phyloP scores from a whole-genome alignment of 345 rosid genomes.

The Trapa incisa region DNA sequence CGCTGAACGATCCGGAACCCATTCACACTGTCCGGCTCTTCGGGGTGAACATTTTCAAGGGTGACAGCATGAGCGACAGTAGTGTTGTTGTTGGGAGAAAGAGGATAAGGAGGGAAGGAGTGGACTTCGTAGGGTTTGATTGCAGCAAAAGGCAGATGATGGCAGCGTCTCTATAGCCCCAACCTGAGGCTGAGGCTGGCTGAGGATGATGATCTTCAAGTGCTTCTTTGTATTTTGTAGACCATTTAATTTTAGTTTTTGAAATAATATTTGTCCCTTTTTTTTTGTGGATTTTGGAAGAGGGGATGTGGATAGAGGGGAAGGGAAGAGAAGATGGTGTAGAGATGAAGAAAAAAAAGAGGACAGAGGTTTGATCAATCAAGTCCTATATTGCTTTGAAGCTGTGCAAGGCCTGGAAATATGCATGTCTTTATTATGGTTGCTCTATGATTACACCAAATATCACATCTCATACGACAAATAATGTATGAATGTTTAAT shows the following conservation, averaged over 20 bases:
- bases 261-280: not conserved
- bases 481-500: too few relatives aligned
- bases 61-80: constrained; percentile 19
- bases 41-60: constrained; percentile 71
- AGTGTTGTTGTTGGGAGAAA: constrained; percentile 21
- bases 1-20: constrained; percentile 16
- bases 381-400: constrained; percentile 1
- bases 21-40: constrained; percentile 60
- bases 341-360: not conserved
- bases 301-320: not conserved
- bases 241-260: not conserved
- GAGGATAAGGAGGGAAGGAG: constrained; percentile 49
- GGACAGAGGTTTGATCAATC: not conserved
- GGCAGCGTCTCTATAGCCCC: constrained; percentile 48
- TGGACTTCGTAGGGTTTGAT: constrained; percentile 34
- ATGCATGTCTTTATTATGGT: too few relatives aligned
- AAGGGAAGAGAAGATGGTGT: not conserved
- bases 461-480: too few relatives aligned
- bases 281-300: constrained; percentile 1
- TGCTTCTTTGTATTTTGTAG: not conserved
- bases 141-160: constrained; percentile 65
- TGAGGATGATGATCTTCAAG: not conserved
- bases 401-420: too few relatives aligned
- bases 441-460: too few relatives aligned
- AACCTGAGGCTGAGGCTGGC: too few relatives aligned